Base-by-base conservation (phyloP, 2,329 filamentous ascomycete genomes). In the Fusarium sp. region DNA sequence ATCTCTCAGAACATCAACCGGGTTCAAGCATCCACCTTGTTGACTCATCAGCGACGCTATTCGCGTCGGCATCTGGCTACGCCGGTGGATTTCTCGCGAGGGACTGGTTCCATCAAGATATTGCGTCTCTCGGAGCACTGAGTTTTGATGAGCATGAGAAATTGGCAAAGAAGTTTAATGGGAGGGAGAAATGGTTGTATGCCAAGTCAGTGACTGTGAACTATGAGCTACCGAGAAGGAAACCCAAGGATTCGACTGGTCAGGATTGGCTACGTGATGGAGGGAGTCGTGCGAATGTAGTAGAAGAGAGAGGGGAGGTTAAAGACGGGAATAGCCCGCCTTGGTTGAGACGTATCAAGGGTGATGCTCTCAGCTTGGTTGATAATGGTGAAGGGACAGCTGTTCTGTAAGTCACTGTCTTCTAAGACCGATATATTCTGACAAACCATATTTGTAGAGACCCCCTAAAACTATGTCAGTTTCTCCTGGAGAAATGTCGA, bases 71-170 rank as follows among this genome's bases (percentile, higher is more conserved):
- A 1, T 95, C 92, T 5, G 93, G 93, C 3, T 91, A 89, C 73
- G 92, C 93, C 0, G 94, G 88, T 24, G 93, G 93, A 0, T 96
- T 95, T 77, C 79, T 95, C 14, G 93, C 93, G 0, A 86, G 85
- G 39, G 91, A 95, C 80, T 95, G 93, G 92, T 94, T 93, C 76
- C 85, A 85, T 0, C 84, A 89, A 1, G 84, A 86, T 3, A 83
- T 90, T 11, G 85, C 88, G 1, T 83, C 86, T 1, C 85, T 95
- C 2, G 93, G 90, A 13, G 86, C 86, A 2, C 84, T 95, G 18
- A 93, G 91, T 45, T 96, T 93, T 78, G 86, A 87, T 9, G 86
- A 94, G 59, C 93, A 96, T 81, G 85, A 85, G 70, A 82, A 87
- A 48, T 86, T 95, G 18, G 92, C 93, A 0, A 85, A 87, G 36